Evolutionary conservation across 2,329 filamentous ascomycete species (phyloP).

Genomic region (Herpotrichia juniperi): DNA sequence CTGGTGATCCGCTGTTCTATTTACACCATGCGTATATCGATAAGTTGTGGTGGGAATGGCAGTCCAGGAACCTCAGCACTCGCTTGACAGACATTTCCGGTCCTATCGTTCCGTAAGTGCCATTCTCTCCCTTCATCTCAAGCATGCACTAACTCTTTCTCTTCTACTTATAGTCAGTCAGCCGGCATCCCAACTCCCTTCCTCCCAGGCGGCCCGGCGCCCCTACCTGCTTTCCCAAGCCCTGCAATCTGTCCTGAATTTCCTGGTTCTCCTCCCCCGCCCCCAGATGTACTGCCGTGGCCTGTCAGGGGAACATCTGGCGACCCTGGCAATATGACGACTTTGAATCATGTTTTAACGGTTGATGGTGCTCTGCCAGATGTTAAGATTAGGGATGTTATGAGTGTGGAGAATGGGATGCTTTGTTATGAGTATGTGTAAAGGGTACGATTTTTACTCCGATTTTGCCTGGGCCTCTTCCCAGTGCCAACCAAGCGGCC

Average conservation of each 20-base stretch:
- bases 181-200: not conserved
- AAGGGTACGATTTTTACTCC: too few species aligned
- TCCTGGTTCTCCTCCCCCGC: not conserved
- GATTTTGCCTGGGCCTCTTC: too few species aligned
- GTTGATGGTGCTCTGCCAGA: conserved; percentile 19
- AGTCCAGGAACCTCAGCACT: conserved; percentile 7
- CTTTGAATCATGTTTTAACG: conserved; percentile 23
- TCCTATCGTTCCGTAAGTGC: not conserved
- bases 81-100: not conserved
- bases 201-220: not conserved
- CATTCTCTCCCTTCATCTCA: not conserved
- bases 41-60: conserved; percentile 30
- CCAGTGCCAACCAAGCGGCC: too few species aligned
- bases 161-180: too few species aligned
- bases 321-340: conserved; percentile 22
- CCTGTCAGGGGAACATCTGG: conserved; percentile 2
- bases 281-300: not conserved
- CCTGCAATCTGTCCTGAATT: conserved; percentile 1
- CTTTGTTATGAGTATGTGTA: conserved; percentile 28
- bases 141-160: too few species aligned
- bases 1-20: conserved; percentile 30
- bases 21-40: conserved; percentile 29
- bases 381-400: conserved; percentile 22
- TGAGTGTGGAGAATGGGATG: conserved; percentile 20
- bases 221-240: not conserved